Evolutionary conservation across 2,329 filamentous ascomycete species (phyloP).

Genomic region (Pseudonectria buxi): DNA sequence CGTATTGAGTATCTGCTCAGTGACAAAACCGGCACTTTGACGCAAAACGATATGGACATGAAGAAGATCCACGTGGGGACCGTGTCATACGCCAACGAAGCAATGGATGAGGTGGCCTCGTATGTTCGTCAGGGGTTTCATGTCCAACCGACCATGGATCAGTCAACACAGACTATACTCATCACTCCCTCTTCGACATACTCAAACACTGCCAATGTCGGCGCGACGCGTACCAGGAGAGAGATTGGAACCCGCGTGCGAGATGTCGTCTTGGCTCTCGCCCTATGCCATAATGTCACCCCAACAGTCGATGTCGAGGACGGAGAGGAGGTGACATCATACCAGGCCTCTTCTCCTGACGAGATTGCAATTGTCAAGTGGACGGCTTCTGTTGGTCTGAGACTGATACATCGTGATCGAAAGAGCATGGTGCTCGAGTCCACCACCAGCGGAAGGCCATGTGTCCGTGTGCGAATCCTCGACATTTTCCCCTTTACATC

Average conservation of each 20-base stretch:
- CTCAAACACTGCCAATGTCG: conserved; percentile 50
- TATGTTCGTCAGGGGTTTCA: conserved; percentile 84
- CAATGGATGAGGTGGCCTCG: conserved; percentile 91
- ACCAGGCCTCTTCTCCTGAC: conserved; percentile 95
- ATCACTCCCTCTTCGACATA: conserved; percentile 72
- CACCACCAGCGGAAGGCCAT: conserved; percentile 61
- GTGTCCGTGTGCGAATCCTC: conserved; percentile 81
- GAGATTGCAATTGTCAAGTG: conserved; percentile 97
- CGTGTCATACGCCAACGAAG: conserved; percentile 95
- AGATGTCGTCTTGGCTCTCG: conserved; percentile 86
- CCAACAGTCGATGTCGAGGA: conserved; percentile 72
- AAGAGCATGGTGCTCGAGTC: conserved; percentile 79
- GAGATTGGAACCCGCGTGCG: conserved; percentile 92
- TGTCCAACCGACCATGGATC: conserved; percentile 38
- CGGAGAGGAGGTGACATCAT: conserved; percentile 70
- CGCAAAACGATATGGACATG: conserved; percentile 97
- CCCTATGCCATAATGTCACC: conserved; percentile 94
- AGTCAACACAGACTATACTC: conserved; percentile 42
- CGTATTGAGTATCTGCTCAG: conserved; percentile 93
- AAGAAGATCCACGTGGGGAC: conserved; percentile 98
- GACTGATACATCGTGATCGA: conserved; percentile 77
- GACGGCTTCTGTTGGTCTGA: conserved; percentile 86
- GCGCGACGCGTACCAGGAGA: conserved; percentile 74
- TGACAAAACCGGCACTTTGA: conserved; percentile 97
- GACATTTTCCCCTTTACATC: conserved; percentile 98